phyloP scores from a whole-genome alignment of 2,329 filamentous ascomycete genomes.

The Colletotrichum sp. region DNA sequence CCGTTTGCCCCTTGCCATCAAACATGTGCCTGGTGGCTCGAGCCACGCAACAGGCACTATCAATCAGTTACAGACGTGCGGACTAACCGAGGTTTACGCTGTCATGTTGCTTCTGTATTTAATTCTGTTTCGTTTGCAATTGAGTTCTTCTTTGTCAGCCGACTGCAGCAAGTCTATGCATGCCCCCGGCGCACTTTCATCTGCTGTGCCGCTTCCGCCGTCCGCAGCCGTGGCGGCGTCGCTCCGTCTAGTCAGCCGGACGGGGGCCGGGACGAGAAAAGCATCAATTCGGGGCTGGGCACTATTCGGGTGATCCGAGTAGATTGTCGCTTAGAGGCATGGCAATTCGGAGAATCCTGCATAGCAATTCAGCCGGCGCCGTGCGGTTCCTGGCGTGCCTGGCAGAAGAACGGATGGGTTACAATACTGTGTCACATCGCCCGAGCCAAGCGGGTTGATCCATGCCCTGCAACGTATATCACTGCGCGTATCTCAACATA shows the following conservation, averaged over 20 bases:
- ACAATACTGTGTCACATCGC: slow-evolving; percentile 12
- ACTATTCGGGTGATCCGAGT: neutral
- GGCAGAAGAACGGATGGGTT: neutral
- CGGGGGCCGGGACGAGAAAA: neutral
- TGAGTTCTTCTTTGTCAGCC: neutral
- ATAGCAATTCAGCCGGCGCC: neutral
- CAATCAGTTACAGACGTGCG: neutral
- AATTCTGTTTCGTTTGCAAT: neutral
- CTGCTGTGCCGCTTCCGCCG: neutral
- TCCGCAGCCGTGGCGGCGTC: neutral
- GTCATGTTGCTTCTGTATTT: neutral
- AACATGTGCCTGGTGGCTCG: neutral
- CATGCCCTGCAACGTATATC: neutral
- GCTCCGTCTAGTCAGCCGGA: neutral
- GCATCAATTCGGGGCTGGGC: neutral
- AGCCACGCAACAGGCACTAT: neutral
- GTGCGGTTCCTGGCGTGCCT: neutral
- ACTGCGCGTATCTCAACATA: neutral
- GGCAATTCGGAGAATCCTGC: neutral
- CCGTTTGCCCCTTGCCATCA: neutral
- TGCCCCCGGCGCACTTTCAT: neutral
- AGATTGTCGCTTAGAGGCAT: neutral
- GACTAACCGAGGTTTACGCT: neutral
- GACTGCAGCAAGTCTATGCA: neutral
- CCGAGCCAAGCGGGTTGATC: slow-evolving; percentile 1